A percentile compares a stretch with the other conserved stretches of the same genome.
phyloP scores from a whole-genome alignment of 306 rosid genomes.

The Sphenostylis stenocarpa region DNA sequence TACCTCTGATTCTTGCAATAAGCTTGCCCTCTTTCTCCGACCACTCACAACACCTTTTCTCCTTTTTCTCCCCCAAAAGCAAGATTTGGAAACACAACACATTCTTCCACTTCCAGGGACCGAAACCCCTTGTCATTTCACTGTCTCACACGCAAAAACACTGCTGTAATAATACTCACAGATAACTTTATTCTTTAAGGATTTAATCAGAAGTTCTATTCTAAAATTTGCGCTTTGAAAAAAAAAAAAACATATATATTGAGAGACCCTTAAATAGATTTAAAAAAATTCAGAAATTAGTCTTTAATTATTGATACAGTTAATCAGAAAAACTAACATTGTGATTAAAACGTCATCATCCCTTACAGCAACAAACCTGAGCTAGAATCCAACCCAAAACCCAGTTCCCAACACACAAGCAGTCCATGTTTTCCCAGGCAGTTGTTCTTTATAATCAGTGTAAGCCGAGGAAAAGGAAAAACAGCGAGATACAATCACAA shows the following conservation, averaged over 20 bases:
- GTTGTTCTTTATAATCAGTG: conserved; percentile 62
- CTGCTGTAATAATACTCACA: neutral
- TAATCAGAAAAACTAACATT: neutral
- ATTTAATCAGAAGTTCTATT: too few relatives aligned
- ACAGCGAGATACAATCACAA: neutral
- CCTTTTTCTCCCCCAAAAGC: conserved; percentile 18
- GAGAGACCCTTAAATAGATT: too few relatives aligned
- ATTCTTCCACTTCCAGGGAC: conserved; percentile 30
- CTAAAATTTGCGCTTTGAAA: too few relatives aligned
- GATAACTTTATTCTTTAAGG: neutral
- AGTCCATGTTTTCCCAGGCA: conserved; percentile 31
- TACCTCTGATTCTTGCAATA: neutral
- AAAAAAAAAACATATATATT: too few relatives aligned
- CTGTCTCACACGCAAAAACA: conserved; percentile 32
- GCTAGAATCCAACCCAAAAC: conserved; percentile 27
- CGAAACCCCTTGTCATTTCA: conserved; percentile 38
- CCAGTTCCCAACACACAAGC: conserved; percentile 41
- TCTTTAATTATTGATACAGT: too few relatives aligned
- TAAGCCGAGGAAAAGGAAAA: conserved; percentile 13
- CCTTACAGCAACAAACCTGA: conserved; percentile 23
- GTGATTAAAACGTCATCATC: conserved; percentile 30
- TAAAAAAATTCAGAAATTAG: too few relatives aligned
- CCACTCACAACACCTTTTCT: neutral
- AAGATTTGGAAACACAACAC: conserved; percentile 27
- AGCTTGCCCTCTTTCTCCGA: neutral